Evolutionary conservation across 768 basidiomycete genomes (phyloP).

Genomic region (Russula brevipes): DNA sequence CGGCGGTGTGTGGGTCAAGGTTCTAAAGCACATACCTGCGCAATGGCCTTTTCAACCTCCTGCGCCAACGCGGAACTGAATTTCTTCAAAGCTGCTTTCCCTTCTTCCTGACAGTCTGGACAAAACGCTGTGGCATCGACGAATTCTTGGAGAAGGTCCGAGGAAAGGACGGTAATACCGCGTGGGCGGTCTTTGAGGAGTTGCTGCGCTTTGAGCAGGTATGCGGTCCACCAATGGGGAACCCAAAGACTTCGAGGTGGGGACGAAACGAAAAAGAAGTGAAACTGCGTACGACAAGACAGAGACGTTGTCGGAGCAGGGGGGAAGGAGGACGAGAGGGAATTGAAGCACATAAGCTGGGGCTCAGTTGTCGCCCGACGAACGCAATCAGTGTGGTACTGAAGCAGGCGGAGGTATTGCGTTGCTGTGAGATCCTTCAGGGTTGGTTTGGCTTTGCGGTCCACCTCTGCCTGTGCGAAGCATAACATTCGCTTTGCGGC

Average conservation of each 20-base stretch:
- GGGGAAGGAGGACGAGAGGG: slow-evolving; percentile 9
- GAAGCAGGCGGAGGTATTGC: slow-evolving; percentile 17
- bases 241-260: slow-evolving; percentile 22
- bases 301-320: slow-evolving; percentile 10
- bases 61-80: slow-evolving; percentile 17
- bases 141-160: slow-evolving; percentile 16
- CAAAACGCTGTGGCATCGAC: slow-evolving; percentile 2
- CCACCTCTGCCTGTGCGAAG: slow-evolving; percentile 1
- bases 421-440: slow-evolving; percentile 16
- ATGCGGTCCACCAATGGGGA: slow-evolving; percentile 22
- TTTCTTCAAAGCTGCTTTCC: slow-evolving; percentile 13
- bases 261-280: slow-evolving; percentile 19
- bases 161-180: slow-evolving; percentile 12
- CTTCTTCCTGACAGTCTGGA: slow-evolving; percentile 20
- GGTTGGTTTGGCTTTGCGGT: background rate
- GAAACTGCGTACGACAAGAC: slow-evolving; percentile 20
- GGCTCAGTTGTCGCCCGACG: slow-evolving; percentile 14
- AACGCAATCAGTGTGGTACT: slow-evolving; percentile 19
- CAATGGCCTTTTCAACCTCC: slow-evolving; percentile 20
- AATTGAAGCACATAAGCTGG: slow-evolving; percentile 18
- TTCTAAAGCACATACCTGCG: slow-evolving; percentile 6
- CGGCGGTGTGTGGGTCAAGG: background rate
- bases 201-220: slow-evolving; percentile 14
- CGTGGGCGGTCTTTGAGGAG: slow-evolving; percentile 19
- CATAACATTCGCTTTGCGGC: slow-evolving; percentile 17